Conservation (phyloP, 345 rosid species). For the Draba incana region DNA sequence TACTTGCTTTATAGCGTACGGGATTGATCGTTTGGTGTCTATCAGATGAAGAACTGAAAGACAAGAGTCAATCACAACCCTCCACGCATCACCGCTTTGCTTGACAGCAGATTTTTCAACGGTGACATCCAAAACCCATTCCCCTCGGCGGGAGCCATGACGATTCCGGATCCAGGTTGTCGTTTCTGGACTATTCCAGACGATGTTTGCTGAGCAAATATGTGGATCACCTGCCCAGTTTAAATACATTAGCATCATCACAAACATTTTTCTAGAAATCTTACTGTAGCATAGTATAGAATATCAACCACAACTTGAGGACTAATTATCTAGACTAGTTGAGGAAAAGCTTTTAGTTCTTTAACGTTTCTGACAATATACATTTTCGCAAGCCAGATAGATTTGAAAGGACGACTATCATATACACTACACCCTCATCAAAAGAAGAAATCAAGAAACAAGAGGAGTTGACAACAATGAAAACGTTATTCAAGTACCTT, state of each 20-base stretch:
- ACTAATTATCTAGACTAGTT: slow-evolving; percentile 12
- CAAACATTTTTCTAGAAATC: slow-evolving; percentile 20
- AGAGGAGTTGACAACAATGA: neutral
- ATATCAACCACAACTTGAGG: slow-evolving; percentile 10
- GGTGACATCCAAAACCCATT: slow-evolving; percentile 72
- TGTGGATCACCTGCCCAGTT: slow-evolving; percentile 81
- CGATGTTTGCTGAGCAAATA: slow-evolving; percentile 67
- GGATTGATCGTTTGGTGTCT: slow-evolving; percentile 79
- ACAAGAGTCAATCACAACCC: slow-evolving; percentile 82
- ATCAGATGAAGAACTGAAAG: slow-evolving; percentile 81
- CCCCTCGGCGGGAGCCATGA: slow-evolving; percentile 58
- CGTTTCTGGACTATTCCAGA: slow-evolving; percentile 74
- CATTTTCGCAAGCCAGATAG: neutral
- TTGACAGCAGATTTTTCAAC: slow-evolving; percentile 76
- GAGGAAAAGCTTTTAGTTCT: slow-evolving; percentile 5
- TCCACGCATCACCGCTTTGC: slow-evolving; percentile 94
- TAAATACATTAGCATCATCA: slow-evolving; percentile 24
- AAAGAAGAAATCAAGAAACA: slow-evolving; percentile 19
- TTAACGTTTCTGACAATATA: slow-evolving; percentile 6
- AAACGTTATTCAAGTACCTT: slow-evolving; percentile 57
- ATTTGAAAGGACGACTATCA: slow-evolving; percentile 16
- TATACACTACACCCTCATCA: slow-evolving; percentile 3
- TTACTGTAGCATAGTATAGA: slow-evolving; percentile 9
- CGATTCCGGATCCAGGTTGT: slow-evolving; percentile 72
- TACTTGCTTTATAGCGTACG: slow-evolving; percentile 87